Percentiles rank a stretch among this genome's conserved stretches.
Conservation (phyloP, 306 rosid species). For the Begonia loranthoides region DNA sequence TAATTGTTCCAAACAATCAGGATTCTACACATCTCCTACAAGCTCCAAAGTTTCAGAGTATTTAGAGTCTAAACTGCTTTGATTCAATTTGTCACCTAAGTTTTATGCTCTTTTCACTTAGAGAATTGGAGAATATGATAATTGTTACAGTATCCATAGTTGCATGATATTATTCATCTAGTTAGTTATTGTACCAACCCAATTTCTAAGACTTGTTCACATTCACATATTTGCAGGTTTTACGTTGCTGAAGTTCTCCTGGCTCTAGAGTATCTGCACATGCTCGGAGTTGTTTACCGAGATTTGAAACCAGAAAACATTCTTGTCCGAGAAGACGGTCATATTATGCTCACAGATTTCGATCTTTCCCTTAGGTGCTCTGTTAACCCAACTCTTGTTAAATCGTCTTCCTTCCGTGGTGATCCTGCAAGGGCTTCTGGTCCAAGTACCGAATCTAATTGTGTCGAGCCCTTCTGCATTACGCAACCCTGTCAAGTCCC, state of each 20-base stretch:
- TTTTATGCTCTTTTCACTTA: too few relatives aligned
- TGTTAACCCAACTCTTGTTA: slow-evolving; percentile 50
- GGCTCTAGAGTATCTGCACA: slow-evolving; percentile 73
- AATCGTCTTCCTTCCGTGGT: slow-evolving; percentile 25
- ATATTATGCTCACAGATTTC: slow-evolving; percentile 75
- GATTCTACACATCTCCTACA: too few relatives aligned
- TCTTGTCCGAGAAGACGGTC: slow-evolving; percentile 72
- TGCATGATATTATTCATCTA: too few relatives aligned
- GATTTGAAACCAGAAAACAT: slow-evolving; percentile 73
- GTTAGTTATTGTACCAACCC: too few relatives aligned
- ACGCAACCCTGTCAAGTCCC: slow-evolving; percentile 61
- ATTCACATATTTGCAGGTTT: slow-evolving; percentile 27
- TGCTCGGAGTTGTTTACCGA: slow-evolving; percentile 72
- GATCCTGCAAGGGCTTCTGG: slow-evolving; percentile 51
- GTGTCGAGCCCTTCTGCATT: slow-evolving; percentile 59
- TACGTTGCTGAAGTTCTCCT: slow-evolving; percentile 76
- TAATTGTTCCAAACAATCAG: too few relatives aligned
- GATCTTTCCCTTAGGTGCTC: slow-evolving; percentile 59
- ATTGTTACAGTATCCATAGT: too few relatives aligned
- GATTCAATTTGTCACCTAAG: too few relatives aligned
- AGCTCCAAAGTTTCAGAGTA: too few relatives aligned
- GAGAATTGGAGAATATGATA: too few relatives aligned
- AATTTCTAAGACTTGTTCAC: too few relatives aligned
- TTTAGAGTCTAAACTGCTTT: neutral
- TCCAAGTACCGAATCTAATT: slow-evolving; percentile 43